Percentiles rank a stretch among this genome's conserved stretches.
phyloP scores from a whole-genome alignment of 2,329 filamentous ascomycete genomes.

The Cladosporium sp. region DNA sequence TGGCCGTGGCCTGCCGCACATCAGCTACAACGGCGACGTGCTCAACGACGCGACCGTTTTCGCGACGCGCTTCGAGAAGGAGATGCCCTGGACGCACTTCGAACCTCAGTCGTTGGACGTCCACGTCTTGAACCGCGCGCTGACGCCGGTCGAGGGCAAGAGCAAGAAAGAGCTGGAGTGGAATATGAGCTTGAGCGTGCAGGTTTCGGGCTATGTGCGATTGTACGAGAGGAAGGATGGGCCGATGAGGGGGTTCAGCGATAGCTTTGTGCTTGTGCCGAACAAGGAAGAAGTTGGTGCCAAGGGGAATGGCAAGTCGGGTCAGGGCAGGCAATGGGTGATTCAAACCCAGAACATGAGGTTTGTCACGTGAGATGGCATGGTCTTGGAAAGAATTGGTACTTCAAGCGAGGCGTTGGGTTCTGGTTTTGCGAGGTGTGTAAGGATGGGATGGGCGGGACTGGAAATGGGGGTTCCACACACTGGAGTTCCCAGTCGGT shows the following conservation, averaged over 20 bases:
- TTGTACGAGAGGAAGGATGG: constrained; percentile 62
- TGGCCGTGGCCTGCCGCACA: constrained; percentile 59
- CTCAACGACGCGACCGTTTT: constrained; percentile 65
- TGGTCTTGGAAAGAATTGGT: neutral
- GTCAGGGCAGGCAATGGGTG: constrained; percentile 39
- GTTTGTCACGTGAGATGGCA: constrained; percentile 40
- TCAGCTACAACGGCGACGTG: constrained; percentile 76
- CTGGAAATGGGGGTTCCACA: neutral
- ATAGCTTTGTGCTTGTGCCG: constrained; percentile 78
- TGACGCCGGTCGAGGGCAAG: constrained; percentile 27
- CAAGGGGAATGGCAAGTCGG: constrained; percentile 34
- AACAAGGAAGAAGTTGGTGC: constrained; percentile 38
- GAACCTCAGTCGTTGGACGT: constrained; percentile 75
- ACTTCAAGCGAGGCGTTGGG: constrained; percentile 17
- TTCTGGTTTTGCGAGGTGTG: neutral
- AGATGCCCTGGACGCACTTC: constrained; percentile 65
- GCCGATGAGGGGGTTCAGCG: constrained; percentile 70
- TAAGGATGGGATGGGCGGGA: neutral
- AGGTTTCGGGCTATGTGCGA: constrained; percentile 70
- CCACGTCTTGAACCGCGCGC: constrained; percentile 69
- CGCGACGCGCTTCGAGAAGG: constrained; percentile 66
- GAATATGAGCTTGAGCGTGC: constrained; percentile 71
- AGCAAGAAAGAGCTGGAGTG: constrained; percentile 46
- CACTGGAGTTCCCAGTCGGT: neutral
- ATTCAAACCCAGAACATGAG: constrained; percentile 46